Evolutionary conservation across 108 stramenopile species (phyloP).

Genomic region (Asterionellopsis glacialis): DNA sequence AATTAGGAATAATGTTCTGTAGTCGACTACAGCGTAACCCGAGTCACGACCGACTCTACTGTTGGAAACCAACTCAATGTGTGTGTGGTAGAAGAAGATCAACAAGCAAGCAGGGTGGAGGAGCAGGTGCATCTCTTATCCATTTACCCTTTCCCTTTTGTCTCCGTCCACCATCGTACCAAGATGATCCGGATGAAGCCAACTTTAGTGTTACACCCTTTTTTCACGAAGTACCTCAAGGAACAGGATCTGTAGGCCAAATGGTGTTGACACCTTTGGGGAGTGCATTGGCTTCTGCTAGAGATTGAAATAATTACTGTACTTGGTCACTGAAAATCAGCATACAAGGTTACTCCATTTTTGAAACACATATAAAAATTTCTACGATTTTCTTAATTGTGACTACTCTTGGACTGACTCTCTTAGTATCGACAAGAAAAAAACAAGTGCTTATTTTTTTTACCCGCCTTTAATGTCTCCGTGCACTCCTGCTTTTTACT

Average conservation of each 20-base stretch:
- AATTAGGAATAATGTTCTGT: slow-evolving; percentile 74
- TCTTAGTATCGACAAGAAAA: too few species aligned
- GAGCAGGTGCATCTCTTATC: slow-evolving; percentile 27
- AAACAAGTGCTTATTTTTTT: too few species aligned
- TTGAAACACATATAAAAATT: too few species aligned
- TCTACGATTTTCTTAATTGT: too few species aligned
- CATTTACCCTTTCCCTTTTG: slow-evolving; percentile 73
- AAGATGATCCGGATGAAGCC: slow-evolving; percentile 45
- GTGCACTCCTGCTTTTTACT: too few species aligned
- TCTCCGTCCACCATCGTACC: slow-evolving; percentile 48
- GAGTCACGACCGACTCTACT: slow-evolving; percentile 49
- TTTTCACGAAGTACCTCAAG: slow-evolving; percentile 59
- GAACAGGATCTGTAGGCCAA: slow-evolving; percentile 31
- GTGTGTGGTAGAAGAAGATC: slow-evolving; percentile 4
- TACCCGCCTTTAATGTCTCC: too few species aligned
- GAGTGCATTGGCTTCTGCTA: background rate
- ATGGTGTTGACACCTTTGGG: slow-evolving; percentile 45
- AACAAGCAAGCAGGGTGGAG: slow-evolving; percentile 1
- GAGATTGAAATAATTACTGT: too few species aligned
- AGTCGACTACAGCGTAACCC: slow-evolving; percentile 42
- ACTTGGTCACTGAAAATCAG: too few species aligned
- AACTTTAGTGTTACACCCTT: slow-evolving; percentile 61
- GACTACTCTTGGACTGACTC: too few species aligned
- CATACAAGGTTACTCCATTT: too few species aligned
- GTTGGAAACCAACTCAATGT: slow-evolving; percentile 45